A percentile compares a stretch with the other conserved stretches of the same genome.
Conservation (phyloP, 2,329 filamentous ascomycete genomes). For the Ophiostoma montium region DNA sequence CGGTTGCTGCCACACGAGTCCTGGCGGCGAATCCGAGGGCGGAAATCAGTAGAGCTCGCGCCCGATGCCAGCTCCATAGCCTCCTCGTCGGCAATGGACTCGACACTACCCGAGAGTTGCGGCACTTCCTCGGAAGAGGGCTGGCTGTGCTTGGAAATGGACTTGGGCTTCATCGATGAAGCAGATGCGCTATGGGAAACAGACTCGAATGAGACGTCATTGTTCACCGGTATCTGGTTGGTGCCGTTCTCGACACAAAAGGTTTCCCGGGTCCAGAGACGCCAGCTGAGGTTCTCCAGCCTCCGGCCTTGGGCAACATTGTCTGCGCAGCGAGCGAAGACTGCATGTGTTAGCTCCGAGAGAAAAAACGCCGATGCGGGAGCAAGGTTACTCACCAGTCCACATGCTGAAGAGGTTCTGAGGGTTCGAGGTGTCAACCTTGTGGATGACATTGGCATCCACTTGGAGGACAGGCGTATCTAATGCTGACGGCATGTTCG, state of each 20-base stretch:
- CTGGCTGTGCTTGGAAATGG: conserved; percentile 25
- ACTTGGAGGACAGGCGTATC: conserved; percentile 80
- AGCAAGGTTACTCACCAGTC: conserved; percentile 67
- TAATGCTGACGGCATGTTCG: conserved; percentile 68
- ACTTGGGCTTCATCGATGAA: conserved; percentile 31
- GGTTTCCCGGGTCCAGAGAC: conserved; percentile 86
- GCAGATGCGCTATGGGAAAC: conserved; percentile 29
- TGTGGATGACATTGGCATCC: conserved; percentile 82
- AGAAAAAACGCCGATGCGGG: too few relatives aligned
- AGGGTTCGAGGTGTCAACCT: conserved; percentile 84
- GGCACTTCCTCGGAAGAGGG: conserved; percentile 42
- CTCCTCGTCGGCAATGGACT: conserved; percentile 59
- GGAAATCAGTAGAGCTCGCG: conserved; percentile 40
- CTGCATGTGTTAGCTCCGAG: conserved; percentile 34
- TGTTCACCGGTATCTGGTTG: background rate
- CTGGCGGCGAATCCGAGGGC: conserved; percentile 54
- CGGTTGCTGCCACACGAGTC: conserved; percentile 59
- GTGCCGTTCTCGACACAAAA: conserved; percentile 57
- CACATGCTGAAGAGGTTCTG: conserved; percentile 95
- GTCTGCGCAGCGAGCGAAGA: conserved; percentile 88
- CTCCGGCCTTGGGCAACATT: conserved; percentile 86
- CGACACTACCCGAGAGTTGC: conserved; percentile 63
- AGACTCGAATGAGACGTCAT: conserved; percentile 1
- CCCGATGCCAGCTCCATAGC: conserved; percentile 42
- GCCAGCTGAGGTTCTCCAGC: conserved; percentile 91